Evolutionary conservation across 2,329 filamentous ascomycete genomes (phyloP), one percentile per base, ranked within the genome.

Genomic region (Ophiocordyceps polyrhachis-furcata): DNA sequence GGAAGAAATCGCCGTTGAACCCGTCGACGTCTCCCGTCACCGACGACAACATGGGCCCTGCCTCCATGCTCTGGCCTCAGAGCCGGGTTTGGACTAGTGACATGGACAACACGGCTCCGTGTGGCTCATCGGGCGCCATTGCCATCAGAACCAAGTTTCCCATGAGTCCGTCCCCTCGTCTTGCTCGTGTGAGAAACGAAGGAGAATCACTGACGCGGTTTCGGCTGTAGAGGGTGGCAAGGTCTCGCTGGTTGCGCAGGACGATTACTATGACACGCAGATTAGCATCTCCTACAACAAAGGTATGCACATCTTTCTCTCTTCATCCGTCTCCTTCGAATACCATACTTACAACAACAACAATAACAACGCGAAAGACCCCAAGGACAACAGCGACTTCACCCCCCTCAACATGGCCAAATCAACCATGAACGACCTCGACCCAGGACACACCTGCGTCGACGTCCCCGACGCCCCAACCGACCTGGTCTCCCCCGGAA

Each of bases 31-130:
- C 47, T 13, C 42, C 43, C 29, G 37, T 42, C 3, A 46, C 32
- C 14, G 40, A 43, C 15, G 31, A 41, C 14, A 11, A 47, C 25
- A 51, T 52, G 46, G 71, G 70, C 14, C 70, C 71, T 11, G 69
- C 69, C 21, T 68, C 65, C 9, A 71, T 76, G 52, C 57, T 74
- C 52, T 76, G 72, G 71, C 72, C 71, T 21, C 3, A 3, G 8
- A 3, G 54, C 60, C 12, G 69, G 74, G 52, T 63, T 71, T 76
- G 71, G 70, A 60, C 60, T 40, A 66, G 61, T 29, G 59, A 61
- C 20, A 56, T 64, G 41, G 71, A 75, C 52, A 74, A 74, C 51
- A 67, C 55, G 13, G 61, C 65, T 2, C 72, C 72, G 0, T 76
- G 73, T 51, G 72, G 73, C 44, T 71, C 69, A 28, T 55, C 55